Conservation (phyloP, 2,329 filamentous ascomycete species). For the Exophiala mesophila region DNA sequence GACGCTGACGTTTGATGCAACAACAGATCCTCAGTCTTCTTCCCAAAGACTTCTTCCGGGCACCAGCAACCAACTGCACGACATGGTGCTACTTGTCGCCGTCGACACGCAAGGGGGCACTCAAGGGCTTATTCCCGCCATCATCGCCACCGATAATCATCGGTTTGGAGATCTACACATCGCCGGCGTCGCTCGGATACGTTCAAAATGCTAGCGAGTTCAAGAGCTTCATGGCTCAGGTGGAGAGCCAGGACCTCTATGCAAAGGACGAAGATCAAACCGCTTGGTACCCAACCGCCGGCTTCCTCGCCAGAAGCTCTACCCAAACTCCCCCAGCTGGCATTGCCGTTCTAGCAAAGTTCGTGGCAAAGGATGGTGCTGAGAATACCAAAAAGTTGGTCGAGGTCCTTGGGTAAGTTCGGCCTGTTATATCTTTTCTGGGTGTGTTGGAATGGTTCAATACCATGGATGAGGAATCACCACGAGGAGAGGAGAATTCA, state of each 20-base stretch:
- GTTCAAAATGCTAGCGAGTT: conserved; percentile 6
- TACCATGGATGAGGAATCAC: too few species aligned
- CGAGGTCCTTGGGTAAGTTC: conserved; percentile 19
- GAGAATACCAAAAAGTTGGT: conserved; percentile 18
- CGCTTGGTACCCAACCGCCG: conserved; percentile 20
- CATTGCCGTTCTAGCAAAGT: conserved; percentile 25
- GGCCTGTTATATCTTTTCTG: too few species aligned
- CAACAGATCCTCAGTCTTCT: conserved; percentile 4
- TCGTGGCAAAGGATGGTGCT: conserved; percentile 20
- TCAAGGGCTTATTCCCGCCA: conserved; percentile 78
- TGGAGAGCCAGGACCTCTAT: conserved; percentile 14
- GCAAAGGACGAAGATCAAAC: conserved; percentile 10
- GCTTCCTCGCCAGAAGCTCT: conserved; percentile 22
- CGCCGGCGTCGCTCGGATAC: conserved; percentile 5
- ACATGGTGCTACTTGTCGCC: conserved; percentile 99
- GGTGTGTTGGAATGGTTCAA: too few species aligned
- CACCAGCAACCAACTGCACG: conserved; percentile 8
- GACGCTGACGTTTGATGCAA: too few species aligned
- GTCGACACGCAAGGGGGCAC: conserved; percentile 90
- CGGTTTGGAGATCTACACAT: conserved; percentile 17
- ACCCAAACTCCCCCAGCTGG: conserved; percentile 13
- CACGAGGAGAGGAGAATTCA: too few species aligned
- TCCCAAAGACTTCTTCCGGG: conserved; percentile 5
- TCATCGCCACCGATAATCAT: conserved; percentile 12
- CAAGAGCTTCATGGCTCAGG: conserved; percentile 8